Evolutionary conservation across 768 basidiomycete genomes (phyloP).

Genomic region (Russula sp.): DNA sequence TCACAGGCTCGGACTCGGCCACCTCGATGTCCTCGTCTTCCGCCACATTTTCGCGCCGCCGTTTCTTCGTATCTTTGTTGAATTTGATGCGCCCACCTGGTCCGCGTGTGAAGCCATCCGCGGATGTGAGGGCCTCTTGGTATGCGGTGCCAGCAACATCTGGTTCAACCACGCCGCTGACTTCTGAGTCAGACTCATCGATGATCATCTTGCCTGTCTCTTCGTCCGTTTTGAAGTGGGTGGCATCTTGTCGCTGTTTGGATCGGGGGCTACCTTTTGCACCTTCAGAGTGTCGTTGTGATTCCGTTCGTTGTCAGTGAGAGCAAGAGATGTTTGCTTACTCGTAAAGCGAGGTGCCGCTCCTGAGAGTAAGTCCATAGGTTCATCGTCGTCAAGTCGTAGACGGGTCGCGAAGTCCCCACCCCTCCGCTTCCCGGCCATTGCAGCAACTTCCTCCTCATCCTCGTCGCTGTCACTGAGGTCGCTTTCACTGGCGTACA

Average conservation of each 20-base stretch:
- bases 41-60: conserved; percentile 62
- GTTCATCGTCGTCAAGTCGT: conserved; percentile 83
- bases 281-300: conserved; percentile 30
- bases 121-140: conserved; percentile 71
- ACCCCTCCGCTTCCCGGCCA: conserved; percentile 34
- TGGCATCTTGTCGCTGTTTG: conserved; percentile 81
- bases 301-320: background rate
- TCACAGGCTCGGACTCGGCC: conserved; percentile 55
- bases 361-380: conserved; percentile 89
- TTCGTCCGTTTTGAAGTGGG: conserved; percentile 80
- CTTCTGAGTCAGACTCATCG: conserved; percentile 46
- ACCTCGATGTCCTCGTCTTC: conserved; percentile 62
- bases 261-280: conserved; percentile 43
- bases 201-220: conserved; percentile 78
- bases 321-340: conserved; percentile 32
- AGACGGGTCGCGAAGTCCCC: conserved; percentile 53
- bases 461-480: conserved; percentile 66
- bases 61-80: conserved; percentile 95
- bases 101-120: conserved; percentile 85
- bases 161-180: conserved; percentile 38
- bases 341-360: conserved; percentile 63
- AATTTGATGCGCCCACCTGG: conserved; percentile 84
- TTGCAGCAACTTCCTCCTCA: conserved; percentile 30
- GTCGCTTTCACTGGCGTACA: conserved; percentile 96
- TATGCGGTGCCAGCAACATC: conserved; percentile 71